Conservation (phyloP, 768 basidiomycete genomes). For the Amanita thiersii region DNA sequence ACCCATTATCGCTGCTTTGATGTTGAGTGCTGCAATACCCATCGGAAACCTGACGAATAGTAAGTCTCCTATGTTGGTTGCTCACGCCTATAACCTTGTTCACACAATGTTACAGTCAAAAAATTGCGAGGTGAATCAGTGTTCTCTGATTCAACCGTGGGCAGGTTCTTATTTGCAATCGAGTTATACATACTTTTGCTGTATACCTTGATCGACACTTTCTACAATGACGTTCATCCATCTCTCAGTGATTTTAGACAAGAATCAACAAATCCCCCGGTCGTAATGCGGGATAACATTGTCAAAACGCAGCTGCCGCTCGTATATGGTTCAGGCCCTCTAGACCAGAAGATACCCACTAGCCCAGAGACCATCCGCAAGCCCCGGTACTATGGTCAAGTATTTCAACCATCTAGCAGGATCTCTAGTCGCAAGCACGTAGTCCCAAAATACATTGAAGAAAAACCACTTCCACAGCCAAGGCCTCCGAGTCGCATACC, state of each 20-base stretch:
- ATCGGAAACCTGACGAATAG: slow-evolving; percentile 49
- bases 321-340: too few relatives aligned
- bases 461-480: not conserved
- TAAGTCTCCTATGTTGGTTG: slow-evolving; percentile 26
- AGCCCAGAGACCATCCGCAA: too few relatives aligned
- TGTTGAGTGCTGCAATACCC: slow-evolving; percentile 43
- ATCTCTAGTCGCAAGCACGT: too few relatives aligned
- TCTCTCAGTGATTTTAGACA: not conserved
- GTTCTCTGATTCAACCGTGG: slow-evolving; percentile 62
- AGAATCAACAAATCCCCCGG: slow-evolving; percentile 2
- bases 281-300: not conserved
- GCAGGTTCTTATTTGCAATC: slow-evolving; percentile 58
- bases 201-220: slow-evolving; percentile 43
- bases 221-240: slow-evolving; percentile 17
- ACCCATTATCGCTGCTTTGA: slow-evolving; percentile 42
- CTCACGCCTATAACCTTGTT: slow-evolving; percentile 10
- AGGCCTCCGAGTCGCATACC: too few relatives aligned
- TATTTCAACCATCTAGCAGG: too few relatives aligned
- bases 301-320: too few relatives aligned
- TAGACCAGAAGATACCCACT: too few relatives aligned
- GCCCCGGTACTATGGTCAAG: too few relatives aligned
- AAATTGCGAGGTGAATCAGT: slow-evolving; percentile 31
- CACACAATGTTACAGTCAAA: slow-evolving; percentile 2
- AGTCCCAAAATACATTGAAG: too few relatives aligned
- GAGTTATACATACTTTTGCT: slow-evolving; percentile 57